A percentile compares a stretch with the other conserved stretches of the same genome.
phyloP scores from a whole-genome alignment of 352 stramenopile species.

The Lagenidium sp. region DNA sequence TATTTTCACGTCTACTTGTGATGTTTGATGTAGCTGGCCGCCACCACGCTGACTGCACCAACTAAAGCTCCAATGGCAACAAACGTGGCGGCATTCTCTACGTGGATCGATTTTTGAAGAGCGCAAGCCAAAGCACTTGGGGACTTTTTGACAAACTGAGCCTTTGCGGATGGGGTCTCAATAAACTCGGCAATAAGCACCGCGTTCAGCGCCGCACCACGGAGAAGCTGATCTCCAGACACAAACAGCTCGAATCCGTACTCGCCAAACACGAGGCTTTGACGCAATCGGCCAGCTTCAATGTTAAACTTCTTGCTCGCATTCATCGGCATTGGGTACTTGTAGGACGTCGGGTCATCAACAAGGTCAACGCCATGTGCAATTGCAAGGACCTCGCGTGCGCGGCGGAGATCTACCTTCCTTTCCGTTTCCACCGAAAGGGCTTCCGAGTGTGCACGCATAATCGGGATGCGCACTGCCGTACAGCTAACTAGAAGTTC shows the following conservation, averaged over 20 bases:
- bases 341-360: slow-evolving; percentile 67
- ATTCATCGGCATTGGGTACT: slow-evolving; percentile 97
- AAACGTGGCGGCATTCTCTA: too few relatives aligned
- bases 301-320: slow-evolving; percentile 97
- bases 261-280: slow-evolving; percentile 94
- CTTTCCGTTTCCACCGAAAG: slow-evolving; percentile 94
- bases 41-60: slow-evolving; percentile 27
- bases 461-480: slow-evolving; percentile 95
- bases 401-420: slow-evolving; percentile 76
- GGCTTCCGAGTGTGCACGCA: slow-evolving; percentile 94
- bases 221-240: slow-evolving; percentile 94
- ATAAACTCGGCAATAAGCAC: slow-evolving; percentile 95
- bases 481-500: slow-evolving; percentile 87
- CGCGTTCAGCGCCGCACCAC: slow-evolving; percentile 95
- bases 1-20: slow-evolving; percentile 20
- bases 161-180: slow-evolving; percentile 44
- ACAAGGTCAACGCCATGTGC: slow-evolving; percentile 94
- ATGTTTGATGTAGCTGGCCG: slow-evolving; percentile 30
- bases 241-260: slow-evolving; percentile 97
- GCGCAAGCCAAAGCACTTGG: not conserved
- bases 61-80: too few relatives aligned
- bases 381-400: slow-evolving; percentile 71
- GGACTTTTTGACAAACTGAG: slow-evolving; percentile 66
- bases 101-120: too few relatives aligned
- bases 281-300: slow-evolving; percentile 93